These are phyloP conservation scores for Wickerhamomyces hampshirensis DNA, from an alignment of 805 yeast species.

Conservation along the genomic window DNA sequence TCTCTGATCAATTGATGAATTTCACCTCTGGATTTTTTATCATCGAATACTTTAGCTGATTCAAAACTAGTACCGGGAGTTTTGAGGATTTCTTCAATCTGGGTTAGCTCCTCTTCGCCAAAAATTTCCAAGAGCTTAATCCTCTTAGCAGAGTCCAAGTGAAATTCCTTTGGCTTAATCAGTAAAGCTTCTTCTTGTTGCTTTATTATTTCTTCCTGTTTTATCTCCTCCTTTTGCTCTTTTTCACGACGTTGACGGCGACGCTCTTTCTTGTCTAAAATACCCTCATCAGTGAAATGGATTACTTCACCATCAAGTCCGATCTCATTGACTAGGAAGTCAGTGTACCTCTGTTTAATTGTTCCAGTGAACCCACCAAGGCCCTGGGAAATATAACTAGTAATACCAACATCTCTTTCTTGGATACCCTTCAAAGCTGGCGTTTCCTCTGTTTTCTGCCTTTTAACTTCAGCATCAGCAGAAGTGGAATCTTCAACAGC, in stretches of 20 bases:
- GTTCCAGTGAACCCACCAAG: conserved; percentile 68
- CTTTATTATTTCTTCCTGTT: conserved; percentile 16
- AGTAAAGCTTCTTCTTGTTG: conserved; percentile 13
- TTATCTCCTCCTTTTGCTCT: conserved; percentile 20
- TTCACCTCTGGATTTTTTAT: conserved; percentile 69
- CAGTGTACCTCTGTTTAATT: conserved; percentile 86
- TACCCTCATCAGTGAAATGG: conserved; percentile 71
- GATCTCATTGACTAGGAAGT: conserved; percentile 90
- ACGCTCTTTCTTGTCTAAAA: conserved; percentile 45
- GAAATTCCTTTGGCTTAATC: conserved; percentile 28
- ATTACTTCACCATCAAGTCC: conserved; percentile 63
- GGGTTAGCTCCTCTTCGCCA: conserved; percentile 55
- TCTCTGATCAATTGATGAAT: conserved; percentile 74
- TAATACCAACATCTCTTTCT: conserved; percentile 86
- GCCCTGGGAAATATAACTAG: conserved; percentile 53
- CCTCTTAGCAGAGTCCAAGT: conserved; percentile 42
- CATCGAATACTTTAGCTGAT: conserved; percentile 52
- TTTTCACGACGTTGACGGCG: conserved; percentile 31
- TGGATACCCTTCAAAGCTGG: conserved; percentile 39
- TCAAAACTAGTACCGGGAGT: conserved; percentile 52
- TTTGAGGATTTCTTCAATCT: conserved; percentile 47
- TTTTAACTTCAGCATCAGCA: conserved; percentile 16
- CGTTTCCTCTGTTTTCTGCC: conserved; percentile 12
- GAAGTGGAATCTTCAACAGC: conserved; percentile 14
- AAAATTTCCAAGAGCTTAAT: conserved; percentile 45